These are phyloP conservation scores for Hyphopichia burtonii DNA, from an alignment of 1,139 yeast genomes.

Conservation along the genomic window DNA sequence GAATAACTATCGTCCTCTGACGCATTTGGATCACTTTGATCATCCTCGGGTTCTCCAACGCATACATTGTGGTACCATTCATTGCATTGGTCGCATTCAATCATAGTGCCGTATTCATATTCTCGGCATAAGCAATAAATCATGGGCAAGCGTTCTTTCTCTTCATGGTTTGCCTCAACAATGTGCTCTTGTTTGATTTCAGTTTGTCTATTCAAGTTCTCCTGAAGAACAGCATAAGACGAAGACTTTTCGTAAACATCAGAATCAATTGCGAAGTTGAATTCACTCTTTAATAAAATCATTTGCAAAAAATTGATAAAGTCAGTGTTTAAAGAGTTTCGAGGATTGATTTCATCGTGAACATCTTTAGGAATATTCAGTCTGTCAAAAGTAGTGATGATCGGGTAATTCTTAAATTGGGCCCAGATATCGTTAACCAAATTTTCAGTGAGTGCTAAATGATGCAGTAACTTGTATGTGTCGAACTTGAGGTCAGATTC, in stretches of 20 bases:
- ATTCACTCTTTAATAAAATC: conserved; percentile 31
- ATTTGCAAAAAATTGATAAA: conserved; percentile 27
- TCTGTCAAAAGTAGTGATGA: conserved; percentile 34
- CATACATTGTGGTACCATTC: conserved; percentile 83
- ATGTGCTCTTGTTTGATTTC: conserved; percentile 8
- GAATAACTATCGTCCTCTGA: conserved; percentile 46
- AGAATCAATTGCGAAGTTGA: conserved; percentile 30
- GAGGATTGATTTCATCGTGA: conserved; percentile 17
- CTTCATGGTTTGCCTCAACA: conserved; percentile 8
- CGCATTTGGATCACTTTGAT: conserved; percentile 21
- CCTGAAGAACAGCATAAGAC: background rate
- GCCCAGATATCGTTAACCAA: conserved; percentile 40
- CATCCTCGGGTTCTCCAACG: conserved; percentile 41
- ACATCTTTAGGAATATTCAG: conserved; percentile 18
- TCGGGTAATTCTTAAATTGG: conserved; percentile 29
- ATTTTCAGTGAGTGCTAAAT: conserved; percentile 27
- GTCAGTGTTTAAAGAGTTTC: conserved; percentile 17
- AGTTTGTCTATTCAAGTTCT: background rate
- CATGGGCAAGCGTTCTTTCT: conserved; percentile 7
- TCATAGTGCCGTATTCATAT: conserved; percentile 69
- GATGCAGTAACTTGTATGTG: conserved; percentile 16
- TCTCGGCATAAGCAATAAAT: conserved; percentile 72
- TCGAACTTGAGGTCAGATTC: conserved; percentile 29
- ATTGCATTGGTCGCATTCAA: conserved; percentile 73
- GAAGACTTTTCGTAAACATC: conserved; percentile 2